Conservation (phyloP, 257 asterid genomes). For the Craterostigma plantagineum region DNA sequence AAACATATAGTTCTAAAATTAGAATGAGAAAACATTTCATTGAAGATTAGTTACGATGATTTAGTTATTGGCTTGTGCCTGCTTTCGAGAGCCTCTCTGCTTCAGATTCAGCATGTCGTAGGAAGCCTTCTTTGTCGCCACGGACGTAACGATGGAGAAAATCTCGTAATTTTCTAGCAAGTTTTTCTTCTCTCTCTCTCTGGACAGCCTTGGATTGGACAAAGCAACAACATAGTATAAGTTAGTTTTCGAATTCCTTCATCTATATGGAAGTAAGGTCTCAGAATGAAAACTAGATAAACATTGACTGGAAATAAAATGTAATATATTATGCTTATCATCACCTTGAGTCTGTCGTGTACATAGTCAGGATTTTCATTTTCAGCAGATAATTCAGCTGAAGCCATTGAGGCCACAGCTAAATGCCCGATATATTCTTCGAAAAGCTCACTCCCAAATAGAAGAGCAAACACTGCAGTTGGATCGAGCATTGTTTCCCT, state of each 20-base stretch:
- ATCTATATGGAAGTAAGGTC: too few species aligned
- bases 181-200: conserved; percentile 81
- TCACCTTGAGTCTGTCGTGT: conserved; percentile 59
- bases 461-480: conserved; percentile 82
- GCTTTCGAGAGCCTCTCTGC: conserved; percentile 62
- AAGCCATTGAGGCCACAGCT: conserved; percentile 82
- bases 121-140: conserved; percentile 66
- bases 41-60: too few species aligned
- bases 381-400: conserved; percentile 41
- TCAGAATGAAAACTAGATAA: not conserved
- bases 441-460: conserved; percentile 84
- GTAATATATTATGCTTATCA: not conserved
- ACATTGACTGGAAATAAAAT: not conserved
- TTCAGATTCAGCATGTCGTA: conserved; percentile 59
- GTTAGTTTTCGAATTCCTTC: too few species aligned
- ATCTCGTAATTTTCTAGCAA: conserved; percentile 48
- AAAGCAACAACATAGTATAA: not conserved
- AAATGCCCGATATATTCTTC: conserved; percentile 82
- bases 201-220: conserved; percentile 56
- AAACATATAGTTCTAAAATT: not conserved
- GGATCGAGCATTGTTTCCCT: conserved; percentile 93
- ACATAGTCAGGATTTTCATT: conserved; percentile 39
- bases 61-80: conserved; percentile 16
- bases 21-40: not conserved
- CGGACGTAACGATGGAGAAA: conserved; percentile 43